Conservation (phyloP, 306 rosid species). For the Canavalia ensiformis region DNA sequence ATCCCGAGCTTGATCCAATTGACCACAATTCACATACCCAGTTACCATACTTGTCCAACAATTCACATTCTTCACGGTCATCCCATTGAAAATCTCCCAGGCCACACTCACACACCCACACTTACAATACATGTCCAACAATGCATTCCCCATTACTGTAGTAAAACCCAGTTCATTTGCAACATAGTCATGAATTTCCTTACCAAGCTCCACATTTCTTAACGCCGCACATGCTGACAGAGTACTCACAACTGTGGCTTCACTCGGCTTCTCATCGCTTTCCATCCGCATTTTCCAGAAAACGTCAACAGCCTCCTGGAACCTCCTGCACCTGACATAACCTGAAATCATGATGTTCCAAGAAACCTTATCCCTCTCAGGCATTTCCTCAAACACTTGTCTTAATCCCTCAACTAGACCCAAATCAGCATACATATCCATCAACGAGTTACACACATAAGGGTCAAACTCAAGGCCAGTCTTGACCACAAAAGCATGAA, state of each 20-base stretch:
- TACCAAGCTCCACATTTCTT: slow-evolving; percentile 69
- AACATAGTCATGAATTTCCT: slow-evolving; percentile 68
- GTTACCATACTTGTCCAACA: slow-evolving; percentile 85
- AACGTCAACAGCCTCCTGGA: slow-evolving; percentile 58
- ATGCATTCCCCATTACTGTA: slow-evolving; percentile 58
- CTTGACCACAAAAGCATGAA: slow-evolving; percentile 73
- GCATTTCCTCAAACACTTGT: slow-evolving; percentile 68
- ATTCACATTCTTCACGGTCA: slow-evolving; percentile 62
- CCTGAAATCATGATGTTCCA: slow-evolving; percentile 77
- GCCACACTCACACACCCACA: slow-evolving; percentile 63
- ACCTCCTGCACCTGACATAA: slow-evolving; percentile 65
- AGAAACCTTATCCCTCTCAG: slow-evolving; percentile 64
- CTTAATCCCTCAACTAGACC: slow-evolving; percentile 44
- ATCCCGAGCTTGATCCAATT: slow-evolving; percentile 69
- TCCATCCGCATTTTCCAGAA: slow-evolving; percentile 60
- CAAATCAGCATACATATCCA: slow-evolving; percentile 72
- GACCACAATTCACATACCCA: slow-evolving; percentile 69
- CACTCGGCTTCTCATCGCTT: slow-evolving; percentile 62
- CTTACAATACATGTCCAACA: slow-evolving; percentile 75
- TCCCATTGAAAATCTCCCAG: slow-evolving; percentile 58
- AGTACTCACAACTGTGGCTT: slow-evolving; percentile 72
- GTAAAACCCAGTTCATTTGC: slow-evolving; percentile 56
- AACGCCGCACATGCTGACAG: slow-evolving; percentile 68
- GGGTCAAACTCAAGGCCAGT: slow-evolving; percentile 65
- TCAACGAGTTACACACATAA: slow-evolving; percentile 79